Percentiles rank a stretch among this genome's conserved stretches.
Conservation (phyloP, 1,284 basidiomycete species). For the Thecaphora thlaspeos region DNA sequence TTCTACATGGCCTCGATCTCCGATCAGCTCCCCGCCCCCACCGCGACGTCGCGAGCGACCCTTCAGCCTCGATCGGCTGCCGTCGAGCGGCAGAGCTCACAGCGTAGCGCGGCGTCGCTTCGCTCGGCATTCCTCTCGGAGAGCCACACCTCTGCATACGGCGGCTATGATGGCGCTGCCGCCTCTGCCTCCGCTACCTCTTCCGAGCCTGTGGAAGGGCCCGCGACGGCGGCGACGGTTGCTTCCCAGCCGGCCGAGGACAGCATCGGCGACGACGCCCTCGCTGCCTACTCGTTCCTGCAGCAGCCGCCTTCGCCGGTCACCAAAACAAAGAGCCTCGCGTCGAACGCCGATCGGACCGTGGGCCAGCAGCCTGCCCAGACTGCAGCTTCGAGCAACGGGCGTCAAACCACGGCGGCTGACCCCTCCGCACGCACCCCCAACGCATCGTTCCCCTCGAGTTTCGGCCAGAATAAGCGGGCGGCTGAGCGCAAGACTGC, state of each 20-base stretch:
- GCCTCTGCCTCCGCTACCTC: slow-evolving; percentile 22
- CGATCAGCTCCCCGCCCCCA: slow-evolving; percentile 42
- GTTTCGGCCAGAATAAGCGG: slow-evolving; percentile 47
- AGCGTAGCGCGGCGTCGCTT: no score
- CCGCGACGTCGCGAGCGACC: slow-evolving; percentile 19
- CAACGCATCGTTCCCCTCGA: slow-evolving; percentile 37
- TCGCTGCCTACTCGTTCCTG: slow-evolving; percentile 49
- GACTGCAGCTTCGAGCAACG: no score
- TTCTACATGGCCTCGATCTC: slow-evolving; percentile 50
- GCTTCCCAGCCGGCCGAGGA: slow-evolving; percentile 10
- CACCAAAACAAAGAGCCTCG: slow-evolving; percentile 9
- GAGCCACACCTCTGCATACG: slow-evolving; percentile 5
- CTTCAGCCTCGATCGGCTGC: slow-evolving; percentile 4
- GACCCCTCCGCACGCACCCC: no score
- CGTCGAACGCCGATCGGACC: slow-evolving; percentile 7
- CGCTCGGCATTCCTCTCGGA: slow-evolving; percentile 19
- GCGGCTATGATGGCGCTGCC: no score
- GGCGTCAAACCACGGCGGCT: no score
- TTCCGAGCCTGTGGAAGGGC: slow-evolving; percentile 21
- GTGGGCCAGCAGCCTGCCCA: slow-evolving; percentile 3
- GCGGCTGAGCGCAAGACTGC: slow-evolving; percentile 46
- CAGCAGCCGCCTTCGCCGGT: slow-evolving; percentile 47
- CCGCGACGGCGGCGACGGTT: not conserved
- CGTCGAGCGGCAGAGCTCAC: not conserved
- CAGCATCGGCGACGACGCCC: slow-evolving; percentile 40